phyloP scores from a whole-genome alignment of 345 rosid species.

The Orychophragmus violaceus region DNA sequence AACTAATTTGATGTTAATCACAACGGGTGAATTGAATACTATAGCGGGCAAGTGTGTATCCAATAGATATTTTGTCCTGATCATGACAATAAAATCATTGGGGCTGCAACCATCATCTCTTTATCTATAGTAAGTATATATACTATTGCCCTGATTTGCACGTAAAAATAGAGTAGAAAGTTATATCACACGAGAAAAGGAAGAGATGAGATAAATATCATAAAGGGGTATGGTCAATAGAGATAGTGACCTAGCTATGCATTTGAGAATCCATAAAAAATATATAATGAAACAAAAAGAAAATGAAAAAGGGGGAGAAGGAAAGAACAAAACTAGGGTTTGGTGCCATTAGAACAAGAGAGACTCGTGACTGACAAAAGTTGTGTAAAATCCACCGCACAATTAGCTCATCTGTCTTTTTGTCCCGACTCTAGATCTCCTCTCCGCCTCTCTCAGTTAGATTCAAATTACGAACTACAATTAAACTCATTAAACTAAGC shows the following conservation, averaged over 20 bases:
- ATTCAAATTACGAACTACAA: conserved; percentile 13
- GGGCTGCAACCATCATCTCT: neutral
- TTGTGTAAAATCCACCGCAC: conserved; percentile 29
- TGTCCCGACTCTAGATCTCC: conserved; percentile 12
- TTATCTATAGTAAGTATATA: neutral
- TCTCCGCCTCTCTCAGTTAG: neutral
- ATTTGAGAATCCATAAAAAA: conserved; percentile 14
- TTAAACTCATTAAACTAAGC: neutral
- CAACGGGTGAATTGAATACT: neutral
- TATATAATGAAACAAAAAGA: neutral
- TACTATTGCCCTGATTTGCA: conserved; percentile 6
- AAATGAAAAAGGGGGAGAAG: neutral
- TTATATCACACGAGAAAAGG: conserved; percentile 25
- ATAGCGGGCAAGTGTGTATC: neutral
- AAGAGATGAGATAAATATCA: conserved; percentile 9
- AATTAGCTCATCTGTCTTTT: conserved; percentile 30
- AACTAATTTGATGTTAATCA: neutral
- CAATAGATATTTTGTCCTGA: neutral
- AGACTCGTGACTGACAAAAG: conserved; percentile 36
- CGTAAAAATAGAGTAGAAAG: conserved; percentile 18
- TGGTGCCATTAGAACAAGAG: conserved; percentile 34
- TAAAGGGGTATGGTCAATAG: conserved; percentile 16
- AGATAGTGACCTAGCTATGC: conserved; percentile 20
- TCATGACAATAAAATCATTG: neutral
- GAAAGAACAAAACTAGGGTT: conserved; percentile 29